Evolutionary conservation across 768 basidiomycete genomes (phyloP).

Genomic region (Leccinum sublutescens): DNA sequence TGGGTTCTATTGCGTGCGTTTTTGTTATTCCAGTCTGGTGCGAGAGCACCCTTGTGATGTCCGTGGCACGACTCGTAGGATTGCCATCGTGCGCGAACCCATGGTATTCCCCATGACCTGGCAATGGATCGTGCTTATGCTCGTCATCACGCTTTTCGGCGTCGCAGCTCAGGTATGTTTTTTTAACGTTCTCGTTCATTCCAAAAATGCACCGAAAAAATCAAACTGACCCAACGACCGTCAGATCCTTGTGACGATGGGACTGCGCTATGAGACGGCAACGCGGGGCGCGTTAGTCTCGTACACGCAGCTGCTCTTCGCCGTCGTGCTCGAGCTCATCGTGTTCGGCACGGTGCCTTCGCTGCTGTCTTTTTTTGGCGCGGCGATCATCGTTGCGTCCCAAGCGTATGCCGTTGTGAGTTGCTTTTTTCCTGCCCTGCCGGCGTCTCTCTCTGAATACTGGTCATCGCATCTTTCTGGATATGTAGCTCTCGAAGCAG

Average conservation of each 20-base stretch:
- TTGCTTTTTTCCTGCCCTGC: background rate
- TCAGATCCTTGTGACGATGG: conserved; percentile 54
- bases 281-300: conserved; percentile 61
- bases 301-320: conserved; percentile 68
- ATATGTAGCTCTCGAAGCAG: conserved; percentile 4
- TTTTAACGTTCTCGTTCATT: conserved; percentile 6
- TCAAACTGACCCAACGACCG: background rate
- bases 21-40: background rate
- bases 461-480: background rate
- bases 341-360: conserved; percentile 65
- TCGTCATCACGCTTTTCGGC: conserved; percentile 14
- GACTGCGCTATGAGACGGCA: conserved; percentile 63
- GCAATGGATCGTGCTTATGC: conserved; percentile 14
- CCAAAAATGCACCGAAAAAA: background rate
- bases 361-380: conserved; percentile 58
- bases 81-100: conserved; percentile 2
- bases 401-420: conserved; percentile 9
- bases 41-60: background rate
- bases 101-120: conserved; percentile 20
- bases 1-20: conserved; percentile 12
- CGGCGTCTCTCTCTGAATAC: background rate
- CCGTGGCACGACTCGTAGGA: conserved; percentile 9
- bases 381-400: conserved; percentile 54
- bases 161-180: conserved; percentile 17
- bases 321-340: conserved; percentile 59